phyloP scores from a whole-genome alignment of 164 flowering plant species.

The Paratinospora sagittata region DNA sequence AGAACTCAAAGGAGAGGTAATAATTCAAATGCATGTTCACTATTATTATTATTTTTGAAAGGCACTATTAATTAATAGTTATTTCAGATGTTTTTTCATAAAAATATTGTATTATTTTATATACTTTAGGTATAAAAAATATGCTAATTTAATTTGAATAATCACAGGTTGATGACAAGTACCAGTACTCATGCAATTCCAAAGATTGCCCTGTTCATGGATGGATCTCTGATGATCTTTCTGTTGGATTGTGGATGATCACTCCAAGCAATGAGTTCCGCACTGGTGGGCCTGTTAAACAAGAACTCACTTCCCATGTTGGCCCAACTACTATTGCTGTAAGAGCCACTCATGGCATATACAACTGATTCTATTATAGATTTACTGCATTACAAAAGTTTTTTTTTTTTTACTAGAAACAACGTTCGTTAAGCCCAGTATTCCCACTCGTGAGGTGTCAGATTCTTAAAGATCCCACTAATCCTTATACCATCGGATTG shows the following conservation, averaged over 20 bases:
- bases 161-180: constrained; percentile 90
- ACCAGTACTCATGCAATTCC: too few species aligned
- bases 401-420: not conserved
- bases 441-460: too few species aligned
- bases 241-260: constrained; percentile 79
- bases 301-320: constrained; percentile 79
- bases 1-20: constrained; percentile 72
- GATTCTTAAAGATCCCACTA: too few species aligned
- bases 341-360: too few species aligned
- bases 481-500: too few species aligned
- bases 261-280: constrained; percentile 84
- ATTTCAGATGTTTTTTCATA: too few species aligned
- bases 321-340: constrained; percentile 81
- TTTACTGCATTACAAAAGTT: not conserved
- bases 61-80: too few species aligned
- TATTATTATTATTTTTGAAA: not conserved
- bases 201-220: constrained; percentile 69
- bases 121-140: too few species aligned
- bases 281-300: constrained; percentile 85
- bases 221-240: constrained; percentile 59
- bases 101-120: too few species aligned
- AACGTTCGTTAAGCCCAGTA: too few species aligned
- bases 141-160: too few species aligned
- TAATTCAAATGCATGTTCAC: not conserved
- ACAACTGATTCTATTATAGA: too few species aligned